A percentile compares a stretch with the other conserved stretches of the same genome.
These are phyloP conservation scores for Angophora floribunda DNA, from an alignment of 345 rosid genomes.

Conservation along the genomic window DNA sequence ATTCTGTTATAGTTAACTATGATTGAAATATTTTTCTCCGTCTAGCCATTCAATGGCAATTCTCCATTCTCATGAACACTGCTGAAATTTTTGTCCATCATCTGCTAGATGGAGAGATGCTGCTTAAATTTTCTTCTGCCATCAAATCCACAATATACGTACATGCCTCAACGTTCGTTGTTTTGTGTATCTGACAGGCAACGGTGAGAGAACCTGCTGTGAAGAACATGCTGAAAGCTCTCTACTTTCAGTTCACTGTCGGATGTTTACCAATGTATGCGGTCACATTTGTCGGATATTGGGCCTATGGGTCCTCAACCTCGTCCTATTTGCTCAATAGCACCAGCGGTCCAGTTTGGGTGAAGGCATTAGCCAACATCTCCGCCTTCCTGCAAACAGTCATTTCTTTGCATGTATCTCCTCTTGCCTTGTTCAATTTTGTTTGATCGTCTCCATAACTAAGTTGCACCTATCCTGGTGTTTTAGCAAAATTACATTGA, in stretches of 20 bases:
- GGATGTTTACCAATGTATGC: constrained; percentile 75
- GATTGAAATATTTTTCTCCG: background rate
- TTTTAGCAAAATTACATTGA: background rate
- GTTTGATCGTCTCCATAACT: background rate
- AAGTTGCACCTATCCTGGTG: background rate
- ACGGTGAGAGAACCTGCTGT: constrained; percentile 79
- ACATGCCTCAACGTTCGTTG: background rate
- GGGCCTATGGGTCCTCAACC: constrained; percentile 93
- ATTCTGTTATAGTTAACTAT: background rate
- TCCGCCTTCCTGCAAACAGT: constrained; percentile 79
- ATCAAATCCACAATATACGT: background rate
- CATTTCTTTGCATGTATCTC: constrained; percentile 69
- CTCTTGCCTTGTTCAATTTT: background rate
- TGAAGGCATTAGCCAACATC: constrained; percentile 66
- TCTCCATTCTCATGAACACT: background rate
- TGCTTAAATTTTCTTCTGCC: background rate
- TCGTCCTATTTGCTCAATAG: constrained; percentile 62
- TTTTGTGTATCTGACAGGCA: constrained; percentile 7
- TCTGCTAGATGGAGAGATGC: background rate
- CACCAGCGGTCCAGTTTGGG: constrained; percentile 71
- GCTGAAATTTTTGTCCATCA: background rate
- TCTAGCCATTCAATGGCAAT: background rate
- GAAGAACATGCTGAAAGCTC: constrained; percentile 74
- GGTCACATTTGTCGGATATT: constrained; percentile 67
- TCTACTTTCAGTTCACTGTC: constrained; percentile 68